These are phyloP conservation scores for Xylaria bambusicola DNA, from an alignment of 495 filamentous ascomycete genomes.

Conservation along the genomic window DNA sequence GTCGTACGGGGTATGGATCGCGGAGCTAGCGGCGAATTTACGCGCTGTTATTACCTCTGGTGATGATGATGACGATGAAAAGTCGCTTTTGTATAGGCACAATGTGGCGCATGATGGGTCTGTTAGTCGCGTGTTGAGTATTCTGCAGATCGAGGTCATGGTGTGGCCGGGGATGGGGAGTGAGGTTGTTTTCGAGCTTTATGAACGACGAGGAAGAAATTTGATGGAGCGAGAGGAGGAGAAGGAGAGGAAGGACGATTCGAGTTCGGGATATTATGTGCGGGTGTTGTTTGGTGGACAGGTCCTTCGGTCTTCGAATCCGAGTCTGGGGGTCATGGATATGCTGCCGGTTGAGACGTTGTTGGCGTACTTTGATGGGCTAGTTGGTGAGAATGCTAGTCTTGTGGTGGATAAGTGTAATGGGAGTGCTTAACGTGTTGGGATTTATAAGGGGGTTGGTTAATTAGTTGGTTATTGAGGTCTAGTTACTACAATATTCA, in stretches of 20 bases:
- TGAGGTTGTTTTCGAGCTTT: constrained; percentile 70
- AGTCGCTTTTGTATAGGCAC: constrained; percentile 57
- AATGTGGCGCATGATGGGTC: constrained; percentile 73
- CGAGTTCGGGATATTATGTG: constrained; percentile 39
- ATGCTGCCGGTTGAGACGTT: constrained; percentile 62
- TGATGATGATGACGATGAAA: constrained; percentile 6
- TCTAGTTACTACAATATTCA: too few species aligned
- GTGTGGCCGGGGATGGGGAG: constrained; percentile 75
- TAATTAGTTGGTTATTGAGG: too few species aligned
- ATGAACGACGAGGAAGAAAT: constrained; percentile 32
- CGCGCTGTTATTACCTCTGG: constrained; percentile 44
- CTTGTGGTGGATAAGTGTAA: constrained; percentile 41
- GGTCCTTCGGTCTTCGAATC: constrained; percentile 60
- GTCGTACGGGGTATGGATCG: constrained; percentile 63
- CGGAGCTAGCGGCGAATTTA: constrained; percentile 62
- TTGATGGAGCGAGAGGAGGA: too few species aligned
- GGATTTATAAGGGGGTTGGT: too few species aligned
- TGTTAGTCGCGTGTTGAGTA: constrained; percentile 58
- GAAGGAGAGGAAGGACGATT: neutral
- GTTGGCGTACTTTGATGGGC: constrained; percentile 63
- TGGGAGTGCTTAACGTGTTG: too few species aligned
- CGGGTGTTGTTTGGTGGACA: constrained; percentile 65
- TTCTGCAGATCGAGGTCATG: constrained; percentile 68
- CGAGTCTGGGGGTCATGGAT: constrained; percentile 59
- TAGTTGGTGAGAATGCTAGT: constrained; percentile 56